Conservation (phyloP, 164 flowering plant species). For the Platanus orientalis region DNA sequence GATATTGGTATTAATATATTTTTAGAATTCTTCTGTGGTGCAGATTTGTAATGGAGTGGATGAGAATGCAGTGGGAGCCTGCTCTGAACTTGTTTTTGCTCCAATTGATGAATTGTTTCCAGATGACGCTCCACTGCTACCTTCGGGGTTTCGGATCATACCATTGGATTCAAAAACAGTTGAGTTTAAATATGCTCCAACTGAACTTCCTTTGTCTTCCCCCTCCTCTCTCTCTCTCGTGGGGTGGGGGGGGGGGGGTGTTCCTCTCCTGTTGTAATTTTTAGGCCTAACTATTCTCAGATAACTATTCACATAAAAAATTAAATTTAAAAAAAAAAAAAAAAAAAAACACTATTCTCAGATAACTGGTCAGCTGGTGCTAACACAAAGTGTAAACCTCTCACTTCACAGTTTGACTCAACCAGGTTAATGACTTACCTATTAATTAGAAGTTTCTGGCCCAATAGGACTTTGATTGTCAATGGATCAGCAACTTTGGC, state of each 20-base stretch:
- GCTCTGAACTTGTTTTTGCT: constrained; percentile 90
- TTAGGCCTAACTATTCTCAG: too few relatives aligned
- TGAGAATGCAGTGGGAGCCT: constrained; percentile 84
- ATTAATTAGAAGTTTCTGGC: too few relatives aligned
- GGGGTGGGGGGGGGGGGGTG: too few relatives aligned
- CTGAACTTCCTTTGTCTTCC: background rate
- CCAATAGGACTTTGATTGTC: too few relatives aligned
- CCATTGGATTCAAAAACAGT: constrained; percentile 80
- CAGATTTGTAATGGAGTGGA: constrained; percentile 87
- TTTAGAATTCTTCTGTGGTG: constrained; percentile 2
- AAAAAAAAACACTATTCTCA: too few relatives aligned
- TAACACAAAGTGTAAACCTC: too few relatives aligned
- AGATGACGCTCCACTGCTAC: constrained; percentile 80
- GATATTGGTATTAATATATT: background rate
- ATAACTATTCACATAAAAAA: too few relatives aligned
- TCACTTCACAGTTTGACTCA: too few relatives aligned
- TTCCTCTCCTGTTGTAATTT: background rate
- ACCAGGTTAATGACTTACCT: too few relatives aligned
- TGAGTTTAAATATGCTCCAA: constrained; percentile 27
- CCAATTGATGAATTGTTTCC: constrained; percentile 96
- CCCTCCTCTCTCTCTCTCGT: background rate
- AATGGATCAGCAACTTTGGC: too few relatives aligned
- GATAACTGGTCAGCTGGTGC: too few relatives aligned
- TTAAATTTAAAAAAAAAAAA: too few relatives aligned
- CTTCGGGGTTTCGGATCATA: constrained; percentile 89